Base-by-base conservation (phyloP, 257 asterid genomes). In the Vinca minor region DNA sequence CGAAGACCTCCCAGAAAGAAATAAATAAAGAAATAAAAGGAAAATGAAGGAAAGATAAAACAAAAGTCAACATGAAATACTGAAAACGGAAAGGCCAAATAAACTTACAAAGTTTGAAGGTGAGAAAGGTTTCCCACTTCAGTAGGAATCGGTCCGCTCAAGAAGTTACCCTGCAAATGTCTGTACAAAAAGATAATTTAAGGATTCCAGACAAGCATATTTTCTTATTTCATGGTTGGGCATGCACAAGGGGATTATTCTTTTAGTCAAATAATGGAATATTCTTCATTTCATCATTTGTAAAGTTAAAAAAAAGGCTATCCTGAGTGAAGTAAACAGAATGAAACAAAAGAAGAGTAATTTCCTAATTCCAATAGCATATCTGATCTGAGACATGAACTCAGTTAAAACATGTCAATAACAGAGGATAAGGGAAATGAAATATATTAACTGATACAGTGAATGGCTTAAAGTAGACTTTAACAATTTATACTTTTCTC, bases 141-240 rank as follows among this genome's bases (percentile, higher is more conserved):
- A 71, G 73, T 72, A 25, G 98, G 96, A 78, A 92, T 85, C 59
- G 18, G 54, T 70, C 96, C 96, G 64, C 98, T 87, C 68, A 89
- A 74, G 84, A 82, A 92, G 79, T 92, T 92, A 59, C 96, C 95
- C 95, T 92, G 98, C 83, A 92, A 76, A 81, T 69, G 85, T 72
- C 98, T 92, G 95, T 59, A 71, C 31, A 69, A 61, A 77, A 74
- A 73, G 65, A 72, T 1, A 62, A 23, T 14, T 5, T 35, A 49
- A 48, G 55, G 36, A 58, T 35, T 18, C 11, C n/a, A 52, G 17
- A 41, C 41, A 32, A 56, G 45, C n/a, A 0, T 23, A 8, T 17
- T 31, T 47, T 7, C 5, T 39, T 1, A 8, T 36, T 59, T n/a
- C 42, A 35, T 18, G 11, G 7, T 63, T 63, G 47, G 41, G 42